Percentiles rank a stretch among this genome's conserved stretches.
These are phyloP conservation scores for Penicillium paxilli DNA, from an alignment of 495 filamentous ascomycete species.

Conservation along the genomic window DNA sequence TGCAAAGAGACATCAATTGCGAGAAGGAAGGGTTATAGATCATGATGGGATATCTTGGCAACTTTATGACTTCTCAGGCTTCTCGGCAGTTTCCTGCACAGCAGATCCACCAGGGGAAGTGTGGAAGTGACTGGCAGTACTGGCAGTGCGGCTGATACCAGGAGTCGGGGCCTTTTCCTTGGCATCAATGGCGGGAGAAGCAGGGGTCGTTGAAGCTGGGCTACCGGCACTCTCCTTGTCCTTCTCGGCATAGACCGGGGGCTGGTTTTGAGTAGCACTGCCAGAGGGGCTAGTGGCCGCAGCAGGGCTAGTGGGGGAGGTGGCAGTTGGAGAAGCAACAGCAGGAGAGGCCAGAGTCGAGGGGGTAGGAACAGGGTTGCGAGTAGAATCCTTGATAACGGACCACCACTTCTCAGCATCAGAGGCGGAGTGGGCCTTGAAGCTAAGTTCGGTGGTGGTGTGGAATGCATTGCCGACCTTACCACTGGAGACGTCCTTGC, in stretches of 20 bases:
- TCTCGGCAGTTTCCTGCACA: slow-evolving; percentile 14
- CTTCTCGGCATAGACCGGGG: not conserved
- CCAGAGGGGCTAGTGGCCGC: not conserved
- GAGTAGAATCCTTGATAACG: slow-evolving; percentile 55
- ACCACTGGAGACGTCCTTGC: slow-evolving; percentile 75
- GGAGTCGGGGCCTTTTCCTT: slow-evolving; percentile 11
- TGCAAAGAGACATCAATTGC: not conserved
- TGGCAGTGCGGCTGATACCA: slow-evolving; percentile 25
- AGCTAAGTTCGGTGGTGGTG: slow-evolving; percentile 62
- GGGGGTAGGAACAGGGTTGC: slow-evolving; percentile 9
- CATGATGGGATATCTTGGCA: not conserved
- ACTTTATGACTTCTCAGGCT: slow-evolving; percentile 1
- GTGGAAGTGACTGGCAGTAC: slow-evolving; percentile 33
- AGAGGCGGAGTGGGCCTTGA: slow-evolving; percentile 70
- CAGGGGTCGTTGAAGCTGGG: not conserved
- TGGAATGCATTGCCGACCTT: slow-evolving; percentile 59
- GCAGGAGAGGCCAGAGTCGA: not conserved
- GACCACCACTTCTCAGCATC: slow-evolving; percentile 83
- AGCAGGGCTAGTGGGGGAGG: not conserved
- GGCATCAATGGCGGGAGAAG: slow-evolving; percentile 5
- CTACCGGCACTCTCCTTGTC: slow-evolving; percentile 1
- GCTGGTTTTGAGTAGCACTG: not conserved
- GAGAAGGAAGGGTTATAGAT: not conserved
- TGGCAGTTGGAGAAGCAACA: slow-evolving; percentile 1
- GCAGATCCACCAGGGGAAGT: slow-evolving; percentile 27